phyloP scores from a whole-genome alignment of 495 filamentous ascomycete species.

The Sordaria brevicollis region DNA sequence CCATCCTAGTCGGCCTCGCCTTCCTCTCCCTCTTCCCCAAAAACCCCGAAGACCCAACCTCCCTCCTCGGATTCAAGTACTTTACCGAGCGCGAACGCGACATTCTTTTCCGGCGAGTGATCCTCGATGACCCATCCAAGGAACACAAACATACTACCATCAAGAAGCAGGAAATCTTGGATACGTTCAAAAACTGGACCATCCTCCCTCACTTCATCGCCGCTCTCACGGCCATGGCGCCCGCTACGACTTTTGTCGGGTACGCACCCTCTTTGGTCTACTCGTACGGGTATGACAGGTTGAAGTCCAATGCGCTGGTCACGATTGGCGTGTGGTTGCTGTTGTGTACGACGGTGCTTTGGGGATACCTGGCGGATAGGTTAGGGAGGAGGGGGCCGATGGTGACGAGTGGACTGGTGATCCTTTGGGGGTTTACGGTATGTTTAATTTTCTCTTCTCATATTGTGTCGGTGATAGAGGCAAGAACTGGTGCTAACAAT shows the following conservation, averaged over 20 bases:
- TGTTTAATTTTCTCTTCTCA: conserved; percentile 9
- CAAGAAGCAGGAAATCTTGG: conserved; percentile 12
- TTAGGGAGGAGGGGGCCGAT: conserved; percentile 8
- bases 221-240: conserved; percentile 23
- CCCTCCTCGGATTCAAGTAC: conserved; percentile 29
- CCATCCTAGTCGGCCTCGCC: conserved; percentile 38
- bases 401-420: conserved; percentile 13
- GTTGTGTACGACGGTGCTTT: conserved; percentile 31
- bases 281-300: conserved; percentile 38
- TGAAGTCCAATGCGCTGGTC: conserved; percentile 41
- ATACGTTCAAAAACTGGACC: conserved; percentile 22
- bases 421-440: conserved; percentile 18
- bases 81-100: conserved; percentile 27
- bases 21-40: conserved; percentile 42
- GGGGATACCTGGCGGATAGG: conserved; percentile 29
- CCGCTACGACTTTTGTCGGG: conserved; percentile 26
- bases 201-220: conserved; percentile 34
- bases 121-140: conserved; percentile 28
- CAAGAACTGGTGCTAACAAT: background rate
- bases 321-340: conserved; percentile 32
- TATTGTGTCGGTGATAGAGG: background rate
- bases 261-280: conserved; percentile 29
- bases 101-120: conserved; percentile 24
- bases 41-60: conserved; percentile 27
- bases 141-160: conserved; percentile 6